Evolutionary conservation across 2,329 filamentous ascomycete species (phyloP).

Genomic region (Cadophora sp.): DNA sequence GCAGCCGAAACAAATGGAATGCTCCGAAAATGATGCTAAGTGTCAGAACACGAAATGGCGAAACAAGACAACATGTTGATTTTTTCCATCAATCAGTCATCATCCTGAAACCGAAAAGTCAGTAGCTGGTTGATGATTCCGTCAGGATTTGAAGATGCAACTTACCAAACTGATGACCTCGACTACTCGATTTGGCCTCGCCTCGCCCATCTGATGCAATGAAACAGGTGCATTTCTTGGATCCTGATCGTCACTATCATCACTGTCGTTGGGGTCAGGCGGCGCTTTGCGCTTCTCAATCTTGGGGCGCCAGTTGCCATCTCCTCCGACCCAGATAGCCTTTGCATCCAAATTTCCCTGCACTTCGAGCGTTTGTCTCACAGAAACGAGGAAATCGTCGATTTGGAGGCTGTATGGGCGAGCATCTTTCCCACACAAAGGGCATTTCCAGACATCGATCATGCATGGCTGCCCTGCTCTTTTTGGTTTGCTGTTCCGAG

Average conservation of each 20-base stretch:
- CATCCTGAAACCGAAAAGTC: not conserved
- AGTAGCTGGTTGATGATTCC: not conserved
- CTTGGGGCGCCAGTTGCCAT: slow-evolving; percentile 70
- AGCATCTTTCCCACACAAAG: slow-evolving; percentile 80
- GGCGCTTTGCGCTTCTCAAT: slow-evolving; percentile 40
- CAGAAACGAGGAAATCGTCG: slow-evolving; percentile 74
- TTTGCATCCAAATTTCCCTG: slow-evolving; percentile 58
- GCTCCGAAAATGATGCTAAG: not conserved
- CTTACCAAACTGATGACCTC: slow-evolving; percentile 20
- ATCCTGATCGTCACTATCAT: slow-evolving; percentile 29
- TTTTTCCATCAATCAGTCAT: slow-evolving; percentile 2
- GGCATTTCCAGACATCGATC: slow-evolving; percentile 84
- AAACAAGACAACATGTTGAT: not conserved
- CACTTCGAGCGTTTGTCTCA: slow-evolving; percentile 61
- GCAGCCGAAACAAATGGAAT: slow-evolving; percentile 6
- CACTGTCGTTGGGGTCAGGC: slow-evolving; percentile 35
- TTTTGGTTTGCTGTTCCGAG: slow-evolving; percentile 56
- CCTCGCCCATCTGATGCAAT: not conserved
- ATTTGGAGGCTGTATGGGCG: slow-evolving; percentile 73
- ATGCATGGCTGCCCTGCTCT: slow-evolving; percentile 59
- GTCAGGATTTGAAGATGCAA: too few species aligned
- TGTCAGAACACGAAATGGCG: not conserved
- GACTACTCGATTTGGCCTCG: slow-evolving; percentile 2
- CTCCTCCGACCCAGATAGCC: slow-evolving; percentile 66
- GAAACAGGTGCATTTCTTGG: not conserved